Evolutionary conservation across 495 filamentous ascomycete genomes (phyloP).

Genomic region (Hypoxylon cercidicola): DNA sequence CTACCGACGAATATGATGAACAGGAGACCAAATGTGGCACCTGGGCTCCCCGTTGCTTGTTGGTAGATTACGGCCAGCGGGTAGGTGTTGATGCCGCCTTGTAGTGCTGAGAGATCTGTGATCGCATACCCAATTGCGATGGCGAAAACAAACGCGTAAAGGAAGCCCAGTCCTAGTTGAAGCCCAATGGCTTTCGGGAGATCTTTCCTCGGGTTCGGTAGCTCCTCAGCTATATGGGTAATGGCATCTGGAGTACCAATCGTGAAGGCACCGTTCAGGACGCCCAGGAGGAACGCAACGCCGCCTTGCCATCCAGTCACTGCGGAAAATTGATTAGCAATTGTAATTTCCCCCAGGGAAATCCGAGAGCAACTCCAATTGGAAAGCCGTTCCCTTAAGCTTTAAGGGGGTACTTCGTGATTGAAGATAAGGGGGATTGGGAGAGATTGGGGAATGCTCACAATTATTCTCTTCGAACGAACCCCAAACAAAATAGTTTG

Average conservation of each 20-base stretch:
- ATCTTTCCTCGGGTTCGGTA: slow-evolving; percentile 72
- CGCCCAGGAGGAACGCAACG: slow-evolving; percentile 81
- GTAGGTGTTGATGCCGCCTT: slow-evolving; percentile 67
- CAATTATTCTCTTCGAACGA: slow-evolving; percentile 66
- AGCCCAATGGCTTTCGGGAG: slow-evolving; percentile 71
- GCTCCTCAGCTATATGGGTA: slow-evolving; percentile 84
- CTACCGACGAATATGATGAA: slow-evolving; percentile 75
- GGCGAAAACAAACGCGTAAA: slow-evolving; percentile 78
- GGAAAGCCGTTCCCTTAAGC: background rate
- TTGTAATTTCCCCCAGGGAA: background rate
- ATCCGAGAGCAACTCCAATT: background rate
- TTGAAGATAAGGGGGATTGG: background rate
- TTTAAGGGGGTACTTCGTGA: background rate
- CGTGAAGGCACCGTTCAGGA: slow-evolving; percentile 87
- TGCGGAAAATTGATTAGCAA: slow-evolving; percentile 16
- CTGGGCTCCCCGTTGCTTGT: slow-evolving; percentile 73
- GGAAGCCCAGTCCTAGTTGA: slow-evolving; percentile 68
- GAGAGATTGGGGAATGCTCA: slow-evolving; percentile 8
- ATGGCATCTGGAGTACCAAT: slow-evolving; percentile 83
- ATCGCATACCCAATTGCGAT: slow-evolving; percentile 80
- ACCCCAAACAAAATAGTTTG: slow-evolving; percentile 68
- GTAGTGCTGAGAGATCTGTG: slow-evolving; percentile 69
- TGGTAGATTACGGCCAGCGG: slow-evolving; percentile 82
- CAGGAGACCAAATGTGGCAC: slow-evolving; percentile 71
- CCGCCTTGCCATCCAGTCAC: slow-evolving; percentile 75